Base-by-base conservation (phyloP, 2,329 filamentous ascomycete species). In the Trichoderma afroharzianum region DNA sequence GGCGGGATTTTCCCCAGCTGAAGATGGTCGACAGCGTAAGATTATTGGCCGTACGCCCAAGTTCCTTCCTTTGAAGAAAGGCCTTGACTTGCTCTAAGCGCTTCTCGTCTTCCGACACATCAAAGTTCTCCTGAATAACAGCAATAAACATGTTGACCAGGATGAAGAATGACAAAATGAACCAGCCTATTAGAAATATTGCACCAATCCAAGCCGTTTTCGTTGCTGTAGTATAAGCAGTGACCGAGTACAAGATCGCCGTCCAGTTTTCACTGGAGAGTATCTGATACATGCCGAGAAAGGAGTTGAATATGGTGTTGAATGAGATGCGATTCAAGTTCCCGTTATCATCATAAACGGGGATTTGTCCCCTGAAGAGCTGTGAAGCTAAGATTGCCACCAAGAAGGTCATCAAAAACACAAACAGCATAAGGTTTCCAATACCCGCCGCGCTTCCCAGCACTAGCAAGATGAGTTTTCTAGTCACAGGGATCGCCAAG, bases 111-210 rank as follows among this genome's bases (percentile, higher is more conserved):
- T 99, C 96, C 4, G 95, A 97, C 30, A 99, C 94, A 82, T 99
- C 96, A 79, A 99, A 99, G 78, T 97, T 99, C 79, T 99, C 96
- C 81, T 99, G 96, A 75, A 99, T 99, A 83, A 99, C 96, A 86
- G 96, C 96, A 93, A 99, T 98, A 85, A 99, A 99, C 96, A 99
- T 99, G 79, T 98, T 99, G 84, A 99, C 84, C 73, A 98, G 88
- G 82, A 99, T 97, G 79, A 98, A 95, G 81, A 97, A 98, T 6
- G 94, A 88, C 57, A 99, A 87, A 71, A 97, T 96, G 81, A 97
- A 98, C 96, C 96, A 99, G 75, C 95, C 88, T 74, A 98, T 93
- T 76, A 97, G 87, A 76, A 99, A 98, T 1, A 93, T 87, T 9
- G 95, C 94, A 11, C 93, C 94, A 71, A 98, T 94, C 95, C 96